A percentile compares a stretch with the other conserved stretches of the same genome.
Conservation (phyloP, 2,329 filamentous ascomycete genomes). For the Colletotrichum simmondsii region DNA sequence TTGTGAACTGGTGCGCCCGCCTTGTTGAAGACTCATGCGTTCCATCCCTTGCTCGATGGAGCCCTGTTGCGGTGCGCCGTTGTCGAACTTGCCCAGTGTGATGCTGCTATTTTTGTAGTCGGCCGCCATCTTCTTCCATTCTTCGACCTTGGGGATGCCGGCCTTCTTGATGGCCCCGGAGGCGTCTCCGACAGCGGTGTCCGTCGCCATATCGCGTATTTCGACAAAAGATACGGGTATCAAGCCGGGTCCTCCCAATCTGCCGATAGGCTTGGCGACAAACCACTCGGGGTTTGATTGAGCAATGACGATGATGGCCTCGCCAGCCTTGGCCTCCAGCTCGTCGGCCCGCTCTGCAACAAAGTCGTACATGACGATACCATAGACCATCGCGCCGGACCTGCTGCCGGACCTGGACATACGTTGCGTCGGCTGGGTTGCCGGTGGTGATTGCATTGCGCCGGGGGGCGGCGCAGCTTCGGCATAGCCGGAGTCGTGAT, state of each 20-base stretch:
- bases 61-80: conserved; percentile 55
- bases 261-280: conserved; percentile 97
- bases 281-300: conserved; percentile 99
- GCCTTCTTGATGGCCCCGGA: conserved; percentile 87
- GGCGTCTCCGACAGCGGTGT: conserved; percentile 83
- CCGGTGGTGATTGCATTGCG: conserved; percentile 40
- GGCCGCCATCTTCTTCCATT: conserved; percentile 99
- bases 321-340: conserved; percentile 91
- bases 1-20: conserved; percentile 58
- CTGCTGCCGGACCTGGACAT: conserved; percentile 61
- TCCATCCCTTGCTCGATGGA: conserved; percentile 78
- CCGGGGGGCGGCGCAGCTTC: conserved; percentile 54
- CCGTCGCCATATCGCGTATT: conserved; percentile 92
- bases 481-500: conserved; percentile 93
- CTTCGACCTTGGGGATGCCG: conserved; percentile 93
- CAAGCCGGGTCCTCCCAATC: conserved; percentile 92
- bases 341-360: conserved; percentile 95
- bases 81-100: conserved; percentile 89
- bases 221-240: conserved; percentile 98
- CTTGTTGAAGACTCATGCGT: conserved; percentile 79
- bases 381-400: conserved; percentile 90
- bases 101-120: conserved; percentile 99
- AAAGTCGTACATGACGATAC: conserved; percentile 97
- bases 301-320: conserved; percentile 97
- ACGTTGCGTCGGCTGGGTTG: conserved; percentile 47